These are phyloP conservation scores for Hydnomerulius pinastri DNA, from an alignment of 768 basidiomycete species.

Conservation along the genomic window DNA sequence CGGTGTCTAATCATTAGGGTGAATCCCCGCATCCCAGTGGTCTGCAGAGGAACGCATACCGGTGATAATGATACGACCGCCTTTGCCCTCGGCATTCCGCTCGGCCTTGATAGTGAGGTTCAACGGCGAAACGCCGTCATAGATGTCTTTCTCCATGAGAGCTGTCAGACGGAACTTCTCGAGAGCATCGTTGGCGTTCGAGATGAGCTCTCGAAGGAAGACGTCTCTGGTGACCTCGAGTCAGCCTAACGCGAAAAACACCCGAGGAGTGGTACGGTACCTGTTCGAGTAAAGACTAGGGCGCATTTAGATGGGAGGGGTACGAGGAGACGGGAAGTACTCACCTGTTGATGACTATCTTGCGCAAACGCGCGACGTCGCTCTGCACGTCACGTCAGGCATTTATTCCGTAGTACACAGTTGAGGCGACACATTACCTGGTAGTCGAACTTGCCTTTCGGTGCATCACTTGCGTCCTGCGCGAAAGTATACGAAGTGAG, in stretches of 20 bases:
- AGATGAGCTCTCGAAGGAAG: slow-evolving; percentile 87
- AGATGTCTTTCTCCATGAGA: slow-evolving; percentile 72
- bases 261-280: slow-evolving; percentile 36
- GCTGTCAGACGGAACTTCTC: slow-evolving; percentile 90
- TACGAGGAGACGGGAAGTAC: slow-evolving; percentile 7
- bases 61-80: slow-evolving; percentile 73
- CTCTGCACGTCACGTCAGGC: slow-evolving; percentile 51
- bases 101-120: slow-evolving; percentile 89
- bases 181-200: slow-evolving; percentile 94
- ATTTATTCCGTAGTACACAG: not conserved
- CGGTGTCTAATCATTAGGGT: slow-evolving; percentile 63
- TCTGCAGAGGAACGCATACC: slow-evolving; percentile 44
- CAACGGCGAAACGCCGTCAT: slow-evolving; percentile 69
- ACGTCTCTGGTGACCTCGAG: slow-evolving; percentile 55
- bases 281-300: slow-evolving; percentile 80
- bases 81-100: slow-evolving; percentile 63
- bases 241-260: slow-evolving; percentile 2
- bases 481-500: slow-evolving; percentile 49
- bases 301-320: slow-evolving; percentile 11
- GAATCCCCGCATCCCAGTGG: slow-evolving; percentile 3
- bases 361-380: slow-evolving; percentile 89
- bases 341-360: slow-evolving; percentile 89
- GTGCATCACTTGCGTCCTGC: slow-evolving; percentile 43
- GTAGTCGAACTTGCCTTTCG: slow-evolving; percentile 67
- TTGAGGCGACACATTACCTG: slow-evolving; percentile 49